These are phyloP conservation scores for Termitomyces sp. DNA, from an alignment of 768 basidiomycete species.

Conservation along the genomic window DNA sequence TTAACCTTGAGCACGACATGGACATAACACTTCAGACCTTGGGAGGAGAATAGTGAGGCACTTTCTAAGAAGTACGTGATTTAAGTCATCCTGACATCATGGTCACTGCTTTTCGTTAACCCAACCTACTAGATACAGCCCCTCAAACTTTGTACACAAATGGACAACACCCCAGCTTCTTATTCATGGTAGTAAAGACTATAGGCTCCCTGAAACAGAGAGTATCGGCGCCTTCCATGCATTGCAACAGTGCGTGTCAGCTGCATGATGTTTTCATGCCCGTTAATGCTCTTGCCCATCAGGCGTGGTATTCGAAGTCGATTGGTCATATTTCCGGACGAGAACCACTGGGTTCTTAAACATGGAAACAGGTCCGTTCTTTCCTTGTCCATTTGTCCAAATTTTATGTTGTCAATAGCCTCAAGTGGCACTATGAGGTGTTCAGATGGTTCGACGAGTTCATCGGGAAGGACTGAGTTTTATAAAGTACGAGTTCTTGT, in stretches of 20 bases:
- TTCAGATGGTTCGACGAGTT: conserved; percentile 84
- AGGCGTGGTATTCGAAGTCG: conserved; percentile 72
- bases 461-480: conserved; percentile 34
- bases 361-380: conserved; percentile 63
- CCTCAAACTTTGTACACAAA: conserved; percentile 73
- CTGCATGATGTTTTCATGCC: not conserved
- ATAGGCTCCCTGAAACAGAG: conserved; percentile 80
- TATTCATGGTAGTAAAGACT: conserved; percentile 88
- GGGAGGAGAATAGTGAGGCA: conserved; percentile 54
- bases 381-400: not conserved
- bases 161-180: conserved; percentile 85
- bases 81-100: not conserved
- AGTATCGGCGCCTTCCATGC: conserved; percentile 84
- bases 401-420: conserved; percentile 28
- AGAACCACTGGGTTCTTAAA: conserved; percentile 90
- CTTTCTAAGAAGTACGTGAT: conserved; percentile 50
- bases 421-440: conserved; percentile 96
- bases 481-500: too few species aligned
- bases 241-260: conserved; percentile 62
- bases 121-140: conserved; percentile 52
- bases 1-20: not conserved
- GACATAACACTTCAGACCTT: conserved; percentile 39
- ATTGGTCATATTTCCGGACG: conserved; percentile 80
- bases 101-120: not conserved
- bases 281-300: not conserved